phyloP scores from a whole-genome alignment of 164 flowering plant genomes.

The Tinospora cordifolia region DNA sequence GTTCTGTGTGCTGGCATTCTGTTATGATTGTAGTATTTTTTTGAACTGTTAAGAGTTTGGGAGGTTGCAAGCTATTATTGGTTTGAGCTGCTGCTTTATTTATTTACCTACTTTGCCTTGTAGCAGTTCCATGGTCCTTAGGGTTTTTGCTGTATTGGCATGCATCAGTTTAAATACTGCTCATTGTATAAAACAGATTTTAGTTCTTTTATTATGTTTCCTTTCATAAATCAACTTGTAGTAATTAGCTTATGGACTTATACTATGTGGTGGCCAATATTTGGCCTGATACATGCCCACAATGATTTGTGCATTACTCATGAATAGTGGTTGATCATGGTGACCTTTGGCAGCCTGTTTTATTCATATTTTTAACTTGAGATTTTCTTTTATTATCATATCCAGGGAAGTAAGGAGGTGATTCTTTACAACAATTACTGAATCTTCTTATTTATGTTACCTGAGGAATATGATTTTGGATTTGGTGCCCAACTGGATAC shows the following conservation, averaged over 20 bases:
- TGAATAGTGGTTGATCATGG: background rate
- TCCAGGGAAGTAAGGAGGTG: constrained; percentile 41
- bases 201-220: background rate
- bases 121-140: background rate
- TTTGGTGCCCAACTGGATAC: constrained; percentile 27
- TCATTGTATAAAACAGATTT: background rate
- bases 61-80: background rate
- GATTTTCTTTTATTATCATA: constrained; percentile 31
- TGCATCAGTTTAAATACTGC: background rate
- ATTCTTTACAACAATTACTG: constrained; percentile 26
- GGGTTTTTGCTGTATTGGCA: background rate
- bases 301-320: background rate
- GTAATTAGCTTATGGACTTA: background rate
- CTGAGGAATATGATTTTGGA: constrained; percentile 27
- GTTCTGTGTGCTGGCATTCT: background rate
- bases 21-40: background rate
- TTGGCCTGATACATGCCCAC: background rate
- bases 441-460: constrained; percentile 31
- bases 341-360: constrained; percentile 2
- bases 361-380: constrained; percentile 27
- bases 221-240: background rate
- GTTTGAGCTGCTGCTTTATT: background rate
- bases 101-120: background rate
- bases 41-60: background rate
- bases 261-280: background rate